Percentiles rank a stretch among this genome's conserved stretches.
These are phyloP conservation scores for Neonectria magnoliae DNA, from an alignment of 2,329 filamentous ascomycete species.

Conservation along the genomic window DNA sequence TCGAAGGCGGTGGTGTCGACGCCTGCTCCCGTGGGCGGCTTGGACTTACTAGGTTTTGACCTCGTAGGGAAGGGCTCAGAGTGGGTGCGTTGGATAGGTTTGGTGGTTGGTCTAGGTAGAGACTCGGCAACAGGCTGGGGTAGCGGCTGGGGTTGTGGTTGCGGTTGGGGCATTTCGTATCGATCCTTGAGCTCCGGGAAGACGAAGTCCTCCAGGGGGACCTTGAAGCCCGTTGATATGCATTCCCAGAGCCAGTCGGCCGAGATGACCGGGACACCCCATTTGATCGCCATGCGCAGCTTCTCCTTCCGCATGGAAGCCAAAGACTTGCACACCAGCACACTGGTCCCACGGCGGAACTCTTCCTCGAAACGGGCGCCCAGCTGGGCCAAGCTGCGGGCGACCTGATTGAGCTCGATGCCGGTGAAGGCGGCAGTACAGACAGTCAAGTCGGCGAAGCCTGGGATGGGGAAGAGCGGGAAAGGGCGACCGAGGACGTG, in stretches of 20 bases:
- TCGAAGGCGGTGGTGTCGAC: slow-evolving; percentile 55
- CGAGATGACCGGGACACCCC: slow-evolving; percentile 82
- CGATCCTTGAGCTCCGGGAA: slow-evolving; percentile 57
- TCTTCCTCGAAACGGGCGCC: slow-evolving; percentile 85
- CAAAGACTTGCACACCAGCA: slow-evolving; percentile 77
- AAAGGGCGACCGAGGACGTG: slow-evolving; percentile 84
- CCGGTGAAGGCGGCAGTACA: slow-evolving; percentile 86
- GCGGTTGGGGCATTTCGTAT: slow-evolving; percentile 30
- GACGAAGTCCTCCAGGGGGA: slow-evolving; percentile 58
- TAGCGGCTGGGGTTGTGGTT: slow-evolving; percentile 20
- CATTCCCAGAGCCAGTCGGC: slow-evolving; percentile 88
- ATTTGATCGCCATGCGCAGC: slow-evolving; percentile 77
- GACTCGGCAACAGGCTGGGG: slow-evolving; percentile 12
- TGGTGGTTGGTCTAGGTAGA: slow-evolving; percentile 15
- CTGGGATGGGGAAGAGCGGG: slow-evolving; percentile 72
- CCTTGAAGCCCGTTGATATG: slow-evolving; percentile 65
- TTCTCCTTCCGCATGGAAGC: slow-evolving; percentile 75
- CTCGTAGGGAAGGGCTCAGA: slow-evolving; percentile 32
- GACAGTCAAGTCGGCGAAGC: slow-evolving; percentile 75
- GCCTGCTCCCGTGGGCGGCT: slow-evolving; percentile 38
- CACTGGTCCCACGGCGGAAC: slow-evolving; percentile 74
- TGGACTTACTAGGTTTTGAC: slow-evolving; percentile 25
- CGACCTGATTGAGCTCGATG: slow-evolving; percentile 86
- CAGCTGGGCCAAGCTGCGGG: slow-evolving; percentile 78
- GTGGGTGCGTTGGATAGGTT: slow-evolving; percentile 33